Evolutionary conservation across 2,329 filamentous ascomycete species (phyloP), one percentile per base, ranked within the genome.

Genomic region (Aureobasidium melanogenum): DNA sequence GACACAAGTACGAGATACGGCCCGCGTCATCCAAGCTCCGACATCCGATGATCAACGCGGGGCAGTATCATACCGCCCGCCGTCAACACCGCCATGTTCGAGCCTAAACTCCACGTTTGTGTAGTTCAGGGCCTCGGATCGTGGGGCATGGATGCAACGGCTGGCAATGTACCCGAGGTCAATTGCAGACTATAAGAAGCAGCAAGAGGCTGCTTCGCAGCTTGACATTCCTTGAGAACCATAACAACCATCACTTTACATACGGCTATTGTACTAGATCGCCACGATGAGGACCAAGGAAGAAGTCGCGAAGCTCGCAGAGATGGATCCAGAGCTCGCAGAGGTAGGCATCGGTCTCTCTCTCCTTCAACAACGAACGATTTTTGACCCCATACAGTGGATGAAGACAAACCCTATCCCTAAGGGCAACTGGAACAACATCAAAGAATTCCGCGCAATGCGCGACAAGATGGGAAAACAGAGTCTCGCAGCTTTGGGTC

Each of bases 321-420:
- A 63, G 46, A 43, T 55, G 30, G 60, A 65, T 28, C 60, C 62
- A 7, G 64, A 65, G 41, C 44, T 65, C 6, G 60, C 48, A 12
- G 43, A 62, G 39, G 64, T 65, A 34, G 14, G 14, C 24, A 24
- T 28, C 9, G 22, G 28, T 15, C 10, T 5, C 22, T 5, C 22
- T 22, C 8, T 14, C 30, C 15, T 17, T 2, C 19, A 9, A 1
- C 19, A 12, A 26, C 9, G 22, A 12, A 22, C 14, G 32, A 17
- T 34, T 36, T 34, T 58, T 61, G 48, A 58, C 14, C 6, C 3
- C 9, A 32, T 12, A 9, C 44, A 64, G 63, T 51, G 17, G 0
- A 41, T 64, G 34, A 63, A 43, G 14, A 47, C 30, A 7, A 63
- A 64, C 41, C 32, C 59, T 19, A 22, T 60, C 15, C 54, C 58